Percentiles rank a stretch among this genome's conserved stretches.
These are phyloP conservation scores for Trichophyton rubrum DNA, from an alignment of 2,329 filamentous ascomycete genomes.

Conservation along the genomic window DNA sequence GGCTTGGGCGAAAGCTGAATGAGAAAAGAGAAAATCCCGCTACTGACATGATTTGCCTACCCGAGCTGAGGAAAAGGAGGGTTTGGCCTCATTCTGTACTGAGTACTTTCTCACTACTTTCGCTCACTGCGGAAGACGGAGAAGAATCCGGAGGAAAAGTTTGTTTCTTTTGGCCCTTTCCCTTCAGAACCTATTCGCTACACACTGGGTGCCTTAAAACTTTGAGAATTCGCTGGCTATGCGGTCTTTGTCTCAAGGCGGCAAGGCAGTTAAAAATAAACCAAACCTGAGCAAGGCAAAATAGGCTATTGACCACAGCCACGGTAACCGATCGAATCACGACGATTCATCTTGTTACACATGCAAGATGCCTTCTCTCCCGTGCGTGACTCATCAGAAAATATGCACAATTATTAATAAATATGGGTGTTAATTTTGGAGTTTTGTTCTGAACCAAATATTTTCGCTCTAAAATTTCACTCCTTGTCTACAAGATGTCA, in stretches of 20 bases:
- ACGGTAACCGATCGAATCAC: background rate
- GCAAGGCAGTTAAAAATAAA: constrained; percentile 4
- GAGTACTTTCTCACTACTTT: background rate
- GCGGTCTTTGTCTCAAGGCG: background rate
- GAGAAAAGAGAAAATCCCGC: background rate
- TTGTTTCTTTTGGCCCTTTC: background rate
- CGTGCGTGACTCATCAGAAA: constrained; percentile 5
- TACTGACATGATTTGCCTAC: background rate
- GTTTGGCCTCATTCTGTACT: background rate
- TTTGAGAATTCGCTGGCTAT: background rate
- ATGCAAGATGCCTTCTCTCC: background rate
- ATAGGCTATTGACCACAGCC: constrained; percentile 2
- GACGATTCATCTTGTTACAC: background rate
- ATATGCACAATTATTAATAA: constrained; percentile 4
- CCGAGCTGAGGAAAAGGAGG: background rate
- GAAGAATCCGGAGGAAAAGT: background rate
- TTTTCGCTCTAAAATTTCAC: background rate
- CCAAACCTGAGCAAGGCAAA: background rate
- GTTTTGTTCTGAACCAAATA: background rate
- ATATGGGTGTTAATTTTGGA: constrained; percentile 1
- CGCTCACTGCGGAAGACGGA: background rate
- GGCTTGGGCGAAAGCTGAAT: background rate
- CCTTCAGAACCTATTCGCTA: constrained; percentile 10
- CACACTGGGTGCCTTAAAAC: constrained; percentile 8
- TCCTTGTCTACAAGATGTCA: background rate